Percentiles rank a stretch among this genome's conserved stretches.
Evolutionary conservation across 352 stramenopile species (phyloP).

Genomic region (Albugo candida): DNA sequence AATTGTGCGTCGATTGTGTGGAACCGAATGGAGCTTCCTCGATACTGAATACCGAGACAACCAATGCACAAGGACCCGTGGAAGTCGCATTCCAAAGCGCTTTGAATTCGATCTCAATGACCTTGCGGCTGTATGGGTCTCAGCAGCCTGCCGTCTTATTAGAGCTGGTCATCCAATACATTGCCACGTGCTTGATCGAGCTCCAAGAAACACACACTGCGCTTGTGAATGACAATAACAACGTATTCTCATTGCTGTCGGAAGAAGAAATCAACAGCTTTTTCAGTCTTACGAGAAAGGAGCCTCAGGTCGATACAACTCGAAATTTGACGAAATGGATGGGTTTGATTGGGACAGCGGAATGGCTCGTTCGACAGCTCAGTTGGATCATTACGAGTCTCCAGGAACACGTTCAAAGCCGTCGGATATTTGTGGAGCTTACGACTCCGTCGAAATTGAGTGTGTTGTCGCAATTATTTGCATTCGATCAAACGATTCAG

Average conservation of each 20-base stretch:
- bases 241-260: conserved; percentile 11
- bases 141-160: conserved; percentile 77
- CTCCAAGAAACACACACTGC: conserved; percentile 7
- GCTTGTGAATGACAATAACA: conserved; percentile 2
- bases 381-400: conserved; percentile 60
- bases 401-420: conserved; percentile 47
- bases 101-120: conserved; percentile 71
- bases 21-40: conserved; percentile 1
- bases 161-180: conserved; percentile 32
- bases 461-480: conserved; percentile 42
- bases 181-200: conserved; percentile 10
- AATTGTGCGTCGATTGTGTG: conserved; percentile 17
- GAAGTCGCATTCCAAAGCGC: conserved; percentile 74
- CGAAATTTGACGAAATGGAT: neutral
- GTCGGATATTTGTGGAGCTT: conserved; percentile 64
- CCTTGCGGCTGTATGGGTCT: conserved; percentile 75
- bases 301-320: neutral
- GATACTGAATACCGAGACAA: neutral
- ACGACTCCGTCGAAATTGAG: conserved; percentile 26
- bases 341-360: conserved; percentile 1
- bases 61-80: conserved; percentile 2
- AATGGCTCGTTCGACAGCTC: conserved; percentile 63
- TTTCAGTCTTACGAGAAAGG: too few species aligned
- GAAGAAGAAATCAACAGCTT: too few species aligned
- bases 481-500: conserved; percentile 45